A percentile compares a stretch with the other conserved stretches of the same genome.
phyloP scores from a whole-genome alignment of 1,284 basidiomycete species.

The Ustilago crameri region DNA sequence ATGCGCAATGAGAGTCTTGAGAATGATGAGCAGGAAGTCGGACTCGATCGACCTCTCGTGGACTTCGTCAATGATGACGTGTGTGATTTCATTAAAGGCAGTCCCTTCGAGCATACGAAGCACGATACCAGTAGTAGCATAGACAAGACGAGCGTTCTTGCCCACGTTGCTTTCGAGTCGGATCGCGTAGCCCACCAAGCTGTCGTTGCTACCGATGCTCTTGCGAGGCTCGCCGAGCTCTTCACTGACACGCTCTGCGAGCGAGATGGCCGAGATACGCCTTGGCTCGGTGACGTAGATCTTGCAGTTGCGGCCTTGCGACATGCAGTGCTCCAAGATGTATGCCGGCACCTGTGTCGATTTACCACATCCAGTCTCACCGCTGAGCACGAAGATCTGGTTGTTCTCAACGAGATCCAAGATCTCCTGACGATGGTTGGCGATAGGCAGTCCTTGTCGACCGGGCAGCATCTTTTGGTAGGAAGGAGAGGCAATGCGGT shows the following conservation, averaged over 20 bases:
- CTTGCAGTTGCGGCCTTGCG: slow-evolving; percentile 84
- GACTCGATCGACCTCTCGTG: slow-evolving; percentile 96
- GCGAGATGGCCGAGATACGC: slow-evolving; percentile 94
- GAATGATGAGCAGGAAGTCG: slow-evolving; percentile 93
- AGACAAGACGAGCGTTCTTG: slow-evolving; percentile 54
- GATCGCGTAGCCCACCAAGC: slow-evolving; percentile 94
- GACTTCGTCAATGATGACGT: slow-evolving; percentile 89
- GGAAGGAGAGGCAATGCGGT: slow-evolving; percentile 27
- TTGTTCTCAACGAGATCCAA: slow-evolving; percentile 78
- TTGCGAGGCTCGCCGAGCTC: slow-evolving; percentile 89
- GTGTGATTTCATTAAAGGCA: slow-evolving; percentile 92
- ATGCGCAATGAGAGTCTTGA: slow-evolving; percentile 85
- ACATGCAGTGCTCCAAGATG: slow-evolving; percentile 89
- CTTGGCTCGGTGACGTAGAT: slow-evolving; percentile 96
- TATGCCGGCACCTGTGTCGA: slow-evolving; percentile 96
- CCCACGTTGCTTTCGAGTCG: slow-evolving; percentile 84
- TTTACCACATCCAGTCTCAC: slow-evolving; percentile 98
- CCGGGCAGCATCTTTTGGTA: slow-evolving; percentile 89
- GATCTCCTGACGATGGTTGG: slow-evolving; percentile 82
- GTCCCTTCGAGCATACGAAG: slow-evolving; percentile 93
- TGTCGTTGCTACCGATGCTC: slow-evolving; percentile 81
- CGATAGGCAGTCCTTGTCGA: slow-evolving; percentile 86
- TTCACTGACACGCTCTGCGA: slow-evolving; percentile 92
- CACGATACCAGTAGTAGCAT: slow-evolving; percentile 93
- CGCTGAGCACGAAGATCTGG: slow-evolving; percentile 91